phyloP scores from a whole-genome alignment of 148 eudicot genomes.

The Spergularia bocconei region DNA sequence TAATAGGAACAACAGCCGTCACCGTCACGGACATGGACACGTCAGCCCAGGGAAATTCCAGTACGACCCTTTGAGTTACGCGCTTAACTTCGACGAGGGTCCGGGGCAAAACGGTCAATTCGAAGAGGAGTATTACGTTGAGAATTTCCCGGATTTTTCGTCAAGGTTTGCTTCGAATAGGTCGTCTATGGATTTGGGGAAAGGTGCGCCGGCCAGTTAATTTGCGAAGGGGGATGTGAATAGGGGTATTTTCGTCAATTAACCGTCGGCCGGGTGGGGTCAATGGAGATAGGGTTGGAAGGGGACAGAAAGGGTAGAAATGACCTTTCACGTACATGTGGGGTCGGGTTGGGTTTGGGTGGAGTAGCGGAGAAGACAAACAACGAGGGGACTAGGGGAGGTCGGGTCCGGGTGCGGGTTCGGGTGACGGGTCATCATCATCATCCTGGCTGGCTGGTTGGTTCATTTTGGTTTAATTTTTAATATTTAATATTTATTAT shows the following conservation, averaged over 20 bases:
- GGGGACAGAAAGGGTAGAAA: too few relatives aligned
- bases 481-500: not conserved
- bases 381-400: not conserved
- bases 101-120: slow-evolving; percentile 39
- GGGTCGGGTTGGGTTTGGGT: too few relatives aligned
- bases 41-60: slow-evolving; percentile 36
- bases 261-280: too few relatives aligned
- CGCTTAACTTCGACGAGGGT: slow-evolving; percentile 77
- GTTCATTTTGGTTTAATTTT: not conserved
- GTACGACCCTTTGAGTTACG: slow-evolving; percentile 73
- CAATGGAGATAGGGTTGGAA: too few relatives aligned
- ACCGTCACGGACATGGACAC: slow-evolving; percentile 2
- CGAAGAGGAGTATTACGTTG: slow-evolving; percentile 27
- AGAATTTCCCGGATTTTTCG: slow-evolving; percentile 48
- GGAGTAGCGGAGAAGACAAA: too few relatives aligned
- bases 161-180: slow-evolving; percentile 38
- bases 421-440: not conserved
- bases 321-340: too few relatives aligned
- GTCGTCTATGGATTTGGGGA: slow-evolving; percentile 34
- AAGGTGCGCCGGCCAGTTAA: slow-evolving; percentile 30
- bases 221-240: not conserved
- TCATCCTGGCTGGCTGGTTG: not conserved
- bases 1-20: slow-evolving; percentile 26
- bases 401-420: not conserved
- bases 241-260: not conserved